These are phyloP conservation scores for Fusarium sp. DNA, from an alignment of 2,329 filamentous ascomycete species.

Conservation along the genomic window DNA sequence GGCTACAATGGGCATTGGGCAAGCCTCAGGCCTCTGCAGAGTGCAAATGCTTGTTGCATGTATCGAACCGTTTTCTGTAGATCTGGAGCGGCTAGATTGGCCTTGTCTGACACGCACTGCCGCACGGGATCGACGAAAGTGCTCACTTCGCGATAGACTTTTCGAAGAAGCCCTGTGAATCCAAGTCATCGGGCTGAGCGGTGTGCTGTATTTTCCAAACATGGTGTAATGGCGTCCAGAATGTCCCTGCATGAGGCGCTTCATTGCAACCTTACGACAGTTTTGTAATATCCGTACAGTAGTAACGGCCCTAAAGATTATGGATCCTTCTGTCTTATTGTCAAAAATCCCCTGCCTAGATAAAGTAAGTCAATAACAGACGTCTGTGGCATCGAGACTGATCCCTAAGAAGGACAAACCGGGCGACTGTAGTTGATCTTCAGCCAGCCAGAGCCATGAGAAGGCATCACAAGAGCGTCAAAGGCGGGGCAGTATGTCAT, in stretches of 20 bases:
- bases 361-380: constrained; percentile 11
- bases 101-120: constrained; percentile 27
- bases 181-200: constrained; percentile 23
- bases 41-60: constrained; percentile 27
- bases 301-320: constrained; percentile 10
- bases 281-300: constrained; percentile 1
- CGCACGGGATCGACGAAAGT: constrained; percentile 32
- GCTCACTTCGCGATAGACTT: constrained; percentile 29
- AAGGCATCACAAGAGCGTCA: constrained; percentile 28
- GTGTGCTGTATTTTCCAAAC: constrained; percentile 28
- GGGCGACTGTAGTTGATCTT: constrained; percentile 20
- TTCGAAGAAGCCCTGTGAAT: constrained; percentile 15
- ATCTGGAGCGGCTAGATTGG: constrained; percentile 27
- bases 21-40: constrained; percentile 39
- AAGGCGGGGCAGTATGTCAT: constrained; percentile 28
- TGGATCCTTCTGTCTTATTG: constrained; percentile 16
- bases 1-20: constrained; percentile 21
- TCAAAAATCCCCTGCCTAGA: constrained; percentile 4
- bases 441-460: constrained; percentile 41
- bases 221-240: constrained; percentile 19
- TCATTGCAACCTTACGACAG: constrained; percentile 29
- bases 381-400: background rate
- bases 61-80: constrained; percentile 39
- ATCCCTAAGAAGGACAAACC: constrained; percentile 11
- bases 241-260: constrained; percentile 43